Conservation (phyloP, 768 basidiomycete genomes). For the Mycena metata region DNA sequence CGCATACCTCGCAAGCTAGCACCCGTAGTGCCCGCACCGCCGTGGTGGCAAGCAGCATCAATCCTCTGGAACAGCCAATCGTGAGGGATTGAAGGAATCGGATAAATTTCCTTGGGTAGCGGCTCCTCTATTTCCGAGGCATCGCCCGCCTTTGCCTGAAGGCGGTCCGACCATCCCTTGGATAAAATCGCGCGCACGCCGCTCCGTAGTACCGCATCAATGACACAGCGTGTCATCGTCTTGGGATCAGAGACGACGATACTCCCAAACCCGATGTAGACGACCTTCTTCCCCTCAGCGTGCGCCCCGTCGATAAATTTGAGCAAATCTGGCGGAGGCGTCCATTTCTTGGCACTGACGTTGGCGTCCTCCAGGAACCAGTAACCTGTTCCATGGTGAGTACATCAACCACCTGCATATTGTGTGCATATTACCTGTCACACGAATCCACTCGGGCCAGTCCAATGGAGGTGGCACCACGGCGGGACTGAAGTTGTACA, state of each 20-base stretch:
- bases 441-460: conserved; percentile 99
- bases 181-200: conserved; percentile 94
- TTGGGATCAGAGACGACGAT: conserved; percentile 97
- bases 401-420: neutral
- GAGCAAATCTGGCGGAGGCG: conserved; percentile 83
- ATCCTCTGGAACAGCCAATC: conserved; percentile 97
- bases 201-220: conserved; percentile 88
- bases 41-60: conserved; percentile 85
- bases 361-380: conserved; percentile 98
- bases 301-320: conserved; percentile 88
- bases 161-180: conserved; percentile 97
- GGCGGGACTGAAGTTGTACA: conserved; percentile 96
- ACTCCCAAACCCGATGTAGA: conserved; percentile 98
- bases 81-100: conserved; percentile 89
- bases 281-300: conserved; percentile 84
- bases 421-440: conserved; percentile 70
- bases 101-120: conserved; percentile 83
- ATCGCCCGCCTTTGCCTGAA: conserved; percentile 74
- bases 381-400: conserved; percentile 70
- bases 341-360: conserved; percentile 90
- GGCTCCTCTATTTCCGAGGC: conserved; percentile 75
- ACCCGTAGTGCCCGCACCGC: conserved; percentile 96
- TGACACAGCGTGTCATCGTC: conserved; percentile 90
- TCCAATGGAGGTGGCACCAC: conserved; percentile 95
- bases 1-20: conserved; percentile 89